Base-by-base conservation (phyloP, 495 filamentous ascomycete species). In the Articulospora tetracladia region DNA sequence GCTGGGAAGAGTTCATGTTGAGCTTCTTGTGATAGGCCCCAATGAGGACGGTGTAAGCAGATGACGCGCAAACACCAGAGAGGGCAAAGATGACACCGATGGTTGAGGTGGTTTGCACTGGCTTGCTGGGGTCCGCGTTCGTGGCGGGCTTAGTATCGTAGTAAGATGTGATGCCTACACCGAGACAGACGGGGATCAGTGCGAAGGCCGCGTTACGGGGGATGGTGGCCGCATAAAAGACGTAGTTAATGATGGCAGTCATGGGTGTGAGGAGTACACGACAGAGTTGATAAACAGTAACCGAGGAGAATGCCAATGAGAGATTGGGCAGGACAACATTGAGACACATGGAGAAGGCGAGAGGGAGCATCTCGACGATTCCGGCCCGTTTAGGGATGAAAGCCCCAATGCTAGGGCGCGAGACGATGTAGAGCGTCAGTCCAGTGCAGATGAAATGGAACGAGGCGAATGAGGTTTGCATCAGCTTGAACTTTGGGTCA, bases 221-320 rank as follows among this genome's bases (percentile, higher is more conserved):
- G 23, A 81, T 79, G 26, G 70, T 74, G 41, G 74, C 66, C 1
- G 26, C 65, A 67, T 79, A 80, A 51, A 83, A 72, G 30, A 74
- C 55, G 64, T 76, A 79, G 64, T 83, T 81, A 50, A 81, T 69
- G 2, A 78, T 53, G 3, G 77, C 81, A 4, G 78, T 77, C 34
- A 74, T 66, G 13, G 81, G 80, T 1, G 81, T 83, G 23, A 83
- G 71, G 53, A 83, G 77, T 12, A 83, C 74, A 11, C 81, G 74
- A 34, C 74, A 77, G 34, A 83, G 76, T 61, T 84, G 81, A 57
- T 84, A 83, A 61, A 83, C 82, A 32, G 77, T 79, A 22, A 84
- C 76, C 15, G 79, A 77, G 13, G 79, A 80, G 58, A 77, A 74
- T 44, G 79, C 78, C 13, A 84, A 71, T 0, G 79, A 80, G 20